Conservation (phyloP, 1,284 basidiomycete genomes). For the Trametes pubescens region DNA sequence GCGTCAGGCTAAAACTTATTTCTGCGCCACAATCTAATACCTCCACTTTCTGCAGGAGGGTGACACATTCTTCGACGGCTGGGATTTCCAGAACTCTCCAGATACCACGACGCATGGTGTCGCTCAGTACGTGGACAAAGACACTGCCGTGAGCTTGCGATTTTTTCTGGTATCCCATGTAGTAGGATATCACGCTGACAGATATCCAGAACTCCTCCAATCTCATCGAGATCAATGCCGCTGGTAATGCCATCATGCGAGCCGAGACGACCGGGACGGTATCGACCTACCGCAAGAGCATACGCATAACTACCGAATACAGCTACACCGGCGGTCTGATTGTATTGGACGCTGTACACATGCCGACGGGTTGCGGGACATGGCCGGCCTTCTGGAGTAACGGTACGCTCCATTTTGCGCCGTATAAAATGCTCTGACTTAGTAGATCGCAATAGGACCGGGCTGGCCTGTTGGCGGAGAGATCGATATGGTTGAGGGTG, state of each 20-base stretch:
- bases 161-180: constrained; percentile 16
- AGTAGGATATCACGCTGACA: constrained; percentile 4
- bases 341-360: constrained; percentile 87
- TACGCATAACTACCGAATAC: constrained; percentile 77
- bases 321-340: constrained; percentile 75
- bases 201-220: constrained; percentile 53
- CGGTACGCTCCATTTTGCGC: constrained; percentile 38
- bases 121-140: constrained; percentile 64
- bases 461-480: constrained; percentile 82
- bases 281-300: constrained; percentile 68
- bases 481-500: constrained; percentile 89
- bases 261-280: constrained; percentile 84
- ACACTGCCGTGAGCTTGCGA: constrained; percentile 57
- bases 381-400: constrained; percentile 78
- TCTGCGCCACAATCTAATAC: background rate
- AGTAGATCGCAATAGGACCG: constrained; percentile 50
- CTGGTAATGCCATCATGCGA: constrained; percentile 81
- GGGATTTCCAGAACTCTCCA: constrained; percentile 72
- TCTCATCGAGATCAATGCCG: constrained; percentile 66
- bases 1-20: too few relatives aligned
- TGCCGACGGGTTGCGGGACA: constrained; percentile 89
- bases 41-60: constrained; percentile 55
- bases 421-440: background rate
- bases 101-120: constrained; percentile 83
- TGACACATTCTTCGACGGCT: constrained; percentile 79